These are phyloP conservation scores for Kodamaea sagamina DNA, from an alignment of 805 yeast genomes.

Conservation along the genomic window DNA sequence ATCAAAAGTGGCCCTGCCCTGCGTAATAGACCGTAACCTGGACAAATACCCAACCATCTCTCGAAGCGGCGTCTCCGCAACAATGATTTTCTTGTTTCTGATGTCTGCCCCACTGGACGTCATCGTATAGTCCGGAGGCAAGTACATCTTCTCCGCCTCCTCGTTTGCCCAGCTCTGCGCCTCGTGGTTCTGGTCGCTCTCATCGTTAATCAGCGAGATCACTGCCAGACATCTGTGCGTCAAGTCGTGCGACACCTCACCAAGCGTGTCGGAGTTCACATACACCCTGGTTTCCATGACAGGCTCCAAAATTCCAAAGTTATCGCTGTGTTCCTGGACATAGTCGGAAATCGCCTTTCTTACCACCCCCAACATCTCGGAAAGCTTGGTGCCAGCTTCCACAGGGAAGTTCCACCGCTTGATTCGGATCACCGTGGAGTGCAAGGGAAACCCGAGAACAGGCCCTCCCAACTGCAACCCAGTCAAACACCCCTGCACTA, in stretches of 20 bases:
- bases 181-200: constrained; percentile 38
- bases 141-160: constrained; percentile 61
- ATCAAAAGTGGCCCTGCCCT: constrained; percentile 82
- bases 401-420: constrained; percentile 54
- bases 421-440: constrained; percentile 60
- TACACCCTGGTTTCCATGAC: constrained; percentile 74
- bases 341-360: constrained; percentile 35
- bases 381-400: constrained; percentile 34
- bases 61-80: constrained; percentile 81
- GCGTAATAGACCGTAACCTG: constrained; percentile 76
- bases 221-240: constrained; percentile 76
- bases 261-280: constrained; percentile 71
- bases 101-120: constrained; percentile 19
- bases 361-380: constrained; percentile 47
- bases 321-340: constrained; percentile 21
- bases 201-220: constrained; percentile 73
- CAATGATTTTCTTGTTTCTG: constrained; percentile 54
- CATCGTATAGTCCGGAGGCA: constrained; percentile 77
- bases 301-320: constrained; percentile 76
- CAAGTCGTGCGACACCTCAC: constrained; percentile 81
- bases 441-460: constrained; percentile 55
- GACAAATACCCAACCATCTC: constrained; percentile 90
- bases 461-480: constrained; percentile 71
- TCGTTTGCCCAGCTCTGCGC: constrained; percentile 49
- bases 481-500: constrained; percentile 60